These are phyloP conservation scores for Boletus bicolor DNA, from an alignment of 768 basidiomycete genomes.

Conservation along the genomic window DNA sequence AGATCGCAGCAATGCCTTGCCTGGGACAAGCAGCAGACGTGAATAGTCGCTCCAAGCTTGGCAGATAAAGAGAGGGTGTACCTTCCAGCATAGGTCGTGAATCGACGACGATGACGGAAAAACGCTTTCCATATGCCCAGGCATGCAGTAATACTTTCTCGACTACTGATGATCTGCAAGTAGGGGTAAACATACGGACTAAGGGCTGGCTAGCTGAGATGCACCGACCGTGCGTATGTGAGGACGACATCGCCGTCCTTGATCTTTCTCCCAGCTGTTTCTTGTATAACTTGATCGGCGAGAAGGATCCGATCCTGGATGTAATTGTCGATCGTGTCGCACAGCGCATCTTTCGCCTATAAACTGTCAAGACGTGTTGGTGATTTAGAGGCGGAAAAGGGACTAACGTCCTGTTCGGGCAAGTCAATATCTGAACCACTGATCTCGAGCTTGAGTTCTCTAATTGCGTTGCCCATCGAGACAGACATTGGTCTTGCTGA, in stretches of 20 bases:
- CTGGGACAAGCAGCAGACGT: slow-evolving; percentile 36
- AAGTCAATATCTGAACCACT: slow-evolving; percentile 89
- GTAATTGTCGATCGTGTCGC: slow-evolving; percentile 86
- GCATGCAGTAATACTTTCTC: slow-evolving; percentile 85
- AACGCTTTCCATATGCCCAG: slow-evolving; percentile 66
- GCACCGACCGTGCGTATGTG: slow-evolving; percentile 80
- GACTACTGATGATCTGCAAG: slow-evolving; percentile 83
- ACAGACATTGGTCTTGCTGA: slow-evolving; percentile 87
- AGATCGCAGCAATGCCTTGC: slow-evolving; percentile 71
- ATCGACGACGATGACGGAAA: slow-evolving; percentile 91
- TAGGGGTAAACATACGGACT: not conserved
- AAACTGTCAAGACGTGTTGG: slow-evolving; percentile 1
- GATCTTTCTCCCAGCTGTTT: slow-evolving; percentile 88
- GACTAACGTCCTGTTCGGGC: slow-evolving; percentile 86
- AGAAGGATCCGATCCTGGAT: slow-evolving; percentile 91
- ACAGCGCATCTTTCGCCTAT: slow-evolving; percentile 85
- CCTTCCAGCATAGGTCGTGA: slow-evolving; percentile 95
- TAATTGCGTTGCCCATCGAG: slow-evolving; percentile 92
- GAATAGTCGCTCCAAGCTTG: not conserved
- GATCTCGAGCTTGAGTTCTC: slow-evolving; percentile 94
- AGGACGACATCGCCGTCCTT: slow-evolving; percentile 90
- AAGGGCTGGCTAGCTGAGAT: not conserved
- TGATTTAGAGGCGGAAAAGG: not conserved
- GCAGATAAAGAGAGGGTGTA: slow-evolving; percentile 17
- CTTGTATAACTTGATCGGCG: slow-evolving; percentile 91